Evolutionary conservation across 2,329 filamentous ascomycete genomes (phyloP).

Genomic region (Pyrenophora graminea): DNA sequence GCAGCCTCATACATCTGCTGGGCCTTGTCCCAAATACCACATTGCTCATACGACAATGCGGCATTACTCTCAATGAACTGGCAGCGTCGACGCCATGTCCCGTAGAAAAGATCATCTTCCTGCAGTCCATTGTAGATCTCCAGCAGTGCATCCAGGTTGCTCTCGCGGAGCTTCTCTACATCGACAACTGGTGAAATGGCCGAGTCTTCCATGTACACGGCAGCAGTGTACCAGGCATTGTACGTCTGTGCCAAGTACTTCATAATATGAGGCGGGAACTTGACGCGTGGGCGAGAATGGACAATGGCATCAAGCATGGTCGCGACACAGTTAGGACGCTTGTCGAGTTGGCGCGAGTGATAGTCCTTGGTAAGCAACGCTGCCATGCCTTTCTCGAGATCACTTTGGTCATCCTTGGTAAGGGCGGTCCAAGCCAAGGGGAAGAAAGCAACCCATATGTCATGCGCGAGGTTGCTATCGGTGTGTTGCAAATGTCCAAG

Average conservation of each 20-base stretch:
- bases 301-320: conserved; percentile 87
- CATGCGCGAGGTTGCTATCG: conserved; percentile 78
- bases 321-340: conserved; percentile 92
- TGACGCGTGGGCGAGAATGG: conserved; percentile 82
- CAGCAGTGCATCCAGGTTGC: conserved; percentile 92
- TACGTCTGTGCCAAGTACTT: conserved; percentile 95
- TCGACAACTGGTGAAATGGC: conserved; percentile 84
- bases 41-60: conserved; percentile 95
- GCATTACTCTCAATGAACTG: conserved; percentile 98
- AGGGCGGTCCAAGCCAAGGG: conserved; percentile 92
- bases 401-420: conserved; percentile 82
- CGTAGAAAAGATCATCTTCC: conserved; percentile 97
- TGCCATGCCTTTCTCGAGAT: conserved; percentile 91
- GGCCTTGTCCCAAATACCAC: conserved; percentile 99
- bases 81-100: conserved; percentile 91
- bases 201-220: conserved; percentile 86
- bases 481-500: conserved; percentile 90
- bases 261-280: conserved; percentile 91
- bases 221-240: conserved; percentile 95
- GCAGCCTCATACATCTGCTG: conserved; percentile 96
- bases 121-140: conserved; percentile 89
- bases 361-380: conserved; percentile 91
- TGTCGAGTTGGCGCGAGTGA: conserved; percentile 91
- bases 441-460: conserved; percentile 90
- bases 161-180: conserved; percentile 82